Conservation (phyloP, 2,329 filamentous ascomycete genomes). For the Teratosphaeria epicoccoides region DNA sequence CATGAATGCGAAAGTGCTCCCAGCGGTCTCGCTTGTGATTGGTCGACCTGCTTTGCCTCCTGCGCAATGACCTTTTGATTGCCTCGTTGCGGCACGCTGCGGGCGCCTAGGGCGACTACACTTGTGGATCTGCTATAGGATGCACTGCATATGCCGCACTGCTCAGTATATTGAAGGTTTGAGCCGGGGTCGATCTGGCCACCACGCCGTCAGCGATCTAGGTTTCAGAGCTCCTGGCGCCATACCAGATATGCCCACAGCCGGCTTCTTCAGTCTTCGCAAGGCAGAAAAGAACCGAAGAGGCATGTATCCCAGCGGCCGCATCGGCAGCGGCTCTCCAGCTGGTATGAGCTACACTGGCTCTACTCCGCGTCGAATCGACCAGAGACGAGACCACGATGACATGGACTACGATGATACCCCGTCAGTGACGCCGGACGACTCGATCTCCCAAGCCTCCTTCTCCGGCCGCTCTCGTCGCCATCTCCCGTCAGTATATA, state of each 20-base stretch:
- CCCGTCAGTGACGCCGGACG: conserved; percentile 5
- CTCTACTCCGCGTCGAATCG: no score
- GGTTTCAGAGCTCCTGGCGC: not conserved
- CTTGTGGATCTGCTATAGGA: not conserved
- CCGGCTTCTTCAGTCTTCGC: not conserved
- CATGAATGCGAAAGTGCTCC: no score
- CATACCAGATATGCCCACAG: not conserved
- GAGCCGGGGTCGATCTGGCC: not conserved
- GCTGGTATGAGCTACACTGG: no score
- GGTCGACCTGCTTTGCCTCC: not conserved
- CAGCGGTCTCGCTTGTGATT: no score
- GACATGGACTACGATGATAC: not conserved
- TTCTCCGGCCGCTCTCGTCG: no score
- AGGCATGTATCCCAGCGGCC: not conserved
- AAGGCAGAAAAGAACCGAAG: not conserved
- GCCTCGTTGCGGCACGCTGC: not conserved
- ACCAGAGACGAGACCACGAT: no score
- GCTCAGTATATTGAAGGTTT: not conserved
- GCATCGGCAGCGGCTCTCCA: not conserved
- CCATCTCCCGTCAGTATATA: no score
- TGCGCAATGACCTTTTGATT: not conserved
- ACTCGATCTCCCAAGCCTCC: conserved; percentile 7
- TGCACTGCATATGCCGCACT: not conserved
- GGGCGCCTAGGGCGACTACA: not conserved
- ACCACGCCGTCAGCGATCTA: not conserved